Evolutionary conservation across 352 stramenopile species (phyloP), one percentile per base, ranked within the genome.

Genomic region (Phytophthora sansomeana): DNA sequence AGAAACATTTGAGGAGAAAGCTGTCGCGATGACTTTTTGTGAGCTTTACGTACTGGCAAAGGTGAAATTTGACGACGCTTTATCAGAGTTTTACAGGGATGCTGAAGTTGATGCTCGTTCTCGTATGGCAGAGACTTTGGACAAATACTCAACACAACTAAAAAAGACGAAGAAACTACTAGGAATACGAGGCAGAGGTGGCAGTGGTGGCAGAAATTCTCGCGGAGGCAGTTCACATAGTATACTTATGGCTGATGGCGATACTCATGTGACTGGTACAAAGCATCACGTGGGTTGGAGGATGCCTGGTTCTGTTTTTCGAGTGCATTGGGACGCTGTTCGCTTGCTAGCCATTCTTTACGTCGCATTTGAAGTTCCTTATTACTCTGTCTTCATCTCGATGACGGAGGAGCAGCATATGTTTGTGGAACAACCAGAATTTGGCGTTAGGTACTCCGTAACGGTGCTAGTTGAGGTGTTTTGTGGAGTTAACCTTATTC

Each of bases 161-260:
- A 69, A 75, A 9, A 94, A 94, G 55, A 93, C 84, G 0, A 91
- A 91, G 49, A 91, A 93, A 41, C 42, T 95, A 8, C 58, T 95
- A 2, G 85, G 85, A 5, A 66, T 90, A 24, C 78, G 75, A 9
- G 71, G 55, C n/a, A 72, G 60, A 17, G 49, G 13, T 29, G 42
- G 11, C 10, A 83, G 74, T 11, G 58, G 61, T 1, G 57, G 50
- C 4, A 63, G 32, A 13, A 67, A 26, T n/a, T 58, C 53, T 6
- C 41, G 47, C 28, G 62, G 33, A 1, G 39, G 48, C 11, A 59
- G 58, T 46, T 5, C 55, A 44, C 44, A 55, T 28, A 41, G 50
- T 29, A n/a, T 51, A 4, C 0, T 13, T 55, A 17, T 50, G 39
- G 7, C 53, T n/a, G 5, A 51, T n/a, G 36, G 33, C 16, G 13